Conservation (phyloP, 139 green algal species). For the Gonium pectorale region DNA sequence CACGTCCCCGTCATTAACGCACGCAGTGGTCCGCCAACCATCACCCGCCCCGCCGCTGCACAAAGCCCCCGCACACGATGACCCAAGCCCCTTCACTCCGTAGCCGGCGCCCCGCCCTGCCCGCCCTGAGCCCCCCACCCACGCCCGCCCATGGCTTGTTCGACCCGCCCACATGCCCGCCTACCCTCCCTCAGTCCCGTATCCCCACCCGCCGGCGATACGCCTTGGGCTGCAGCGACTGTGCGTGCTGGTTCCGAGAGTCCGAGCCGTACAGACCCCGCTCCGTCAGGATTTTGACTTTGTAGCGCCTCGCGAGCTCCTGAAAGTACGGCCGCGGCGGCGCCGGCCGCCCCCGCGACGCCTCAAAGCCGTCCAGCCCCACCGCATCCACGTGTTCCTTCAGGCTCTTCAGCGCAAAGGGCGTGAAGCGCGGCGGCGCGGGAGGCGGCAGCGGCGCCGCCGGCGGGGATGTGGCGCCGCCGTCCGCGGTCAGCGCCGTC, state of each 20-base stretch:
- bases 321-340: slow-evolving; percentile 19
- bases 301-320: not conserved
- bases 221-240: slow-evolving; percentile 9
- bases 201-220: slow-evolving; percentile 27
- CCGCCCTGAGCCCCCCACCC: no score
- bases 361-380: slow-evolving; percentile 14
- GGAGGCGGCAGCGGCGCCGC: not conserved
- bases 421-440: slow-evolving; percentile 1
- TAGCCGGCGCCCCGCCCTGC: no score
- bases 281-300: slow-evolving; percentile 32
- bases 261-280: slow-evolving; percentile 10
- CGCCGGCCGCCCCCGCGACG: not conserved
- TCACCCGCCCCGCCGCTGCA: no score
- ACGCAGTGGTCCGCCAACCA: no score
- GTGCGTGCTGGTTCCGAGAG: not conserved
- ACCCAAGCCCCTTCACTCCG: no score
- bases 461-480: not conserved
- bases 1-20: no score
- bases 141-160: no score
- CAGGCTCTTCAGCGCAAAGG: slow-evolving; percentile 4
- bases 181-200: slow-evolving; percentile 14
- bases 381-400: slow-evolving; percentile 4
- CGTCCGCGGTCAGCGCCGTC: not conserved
- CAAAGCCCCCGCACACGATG: no score
- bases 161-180: not conserved